Evolutionary conservation across 2,329 filamentous ascomycete species (phyloP), one percentile per base, ranked within the genome.

Genomic region (Pseudogymnoascus sp.): DNA sequence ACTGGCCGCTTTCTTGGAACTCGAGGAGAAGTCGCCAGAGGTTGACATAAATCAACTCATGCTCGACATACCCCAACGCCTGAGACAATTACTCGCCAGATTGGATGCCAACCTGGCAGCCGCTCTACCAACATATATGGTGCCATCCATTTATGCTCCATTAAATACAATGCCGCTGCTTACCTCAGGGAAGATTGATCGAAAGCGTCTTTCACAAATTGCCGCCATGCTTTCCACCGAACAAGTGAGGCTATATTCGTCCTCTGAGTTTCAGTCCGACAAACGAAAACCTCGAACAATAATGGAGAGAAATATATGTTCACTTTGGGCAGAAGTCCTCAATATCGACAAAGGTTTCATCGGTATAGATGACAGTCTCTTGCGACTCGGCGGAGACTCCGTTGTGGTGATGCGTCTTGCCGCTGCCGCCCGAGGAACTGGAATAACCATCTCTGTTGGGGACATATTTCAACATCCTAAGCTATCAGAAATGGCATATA

Each of bases 1-100:
- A 25, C 69, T 86, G 54, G 76, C 86, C 9, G 77, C 78, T 8
- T 86, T 85, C 67, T 33, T 61, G 81, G 81, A 61, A 74, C 79
- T 12, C 18, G 57, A 59, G n/a, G 14, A 20, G 12, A 35, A 58
- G 28, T 16, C 47, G 70, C 71, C 6, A 70, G 72, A n/a, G 64
- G 71, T 43, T 11, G 63, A 67, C 6, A 64, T 66, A 4, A 59
- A 75, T 8, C 33, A 39, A 39, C 33, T 59, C 36, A 16, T 43
- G 39, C 9, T 43, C 39, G 11, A 43, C 9, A 43, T 43, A 43
- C 11, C 39, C 39, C 39, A 43, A 12, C 9, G 16, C 11, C 11
- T 43, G 11, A 43, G 18, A 25, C 11, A 3, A 43, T 6, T 43
- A 14, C 39, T 43, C 2, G 39, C 11, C 57, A 58, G 57, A 16